A percentile compares a stretch with the other conserved stretches of the same genome.
Evolutionary conservation across 2,329 filamentous ascomycete species (phyloP).

Genomic region (Didymella arachidicola): DNA sequence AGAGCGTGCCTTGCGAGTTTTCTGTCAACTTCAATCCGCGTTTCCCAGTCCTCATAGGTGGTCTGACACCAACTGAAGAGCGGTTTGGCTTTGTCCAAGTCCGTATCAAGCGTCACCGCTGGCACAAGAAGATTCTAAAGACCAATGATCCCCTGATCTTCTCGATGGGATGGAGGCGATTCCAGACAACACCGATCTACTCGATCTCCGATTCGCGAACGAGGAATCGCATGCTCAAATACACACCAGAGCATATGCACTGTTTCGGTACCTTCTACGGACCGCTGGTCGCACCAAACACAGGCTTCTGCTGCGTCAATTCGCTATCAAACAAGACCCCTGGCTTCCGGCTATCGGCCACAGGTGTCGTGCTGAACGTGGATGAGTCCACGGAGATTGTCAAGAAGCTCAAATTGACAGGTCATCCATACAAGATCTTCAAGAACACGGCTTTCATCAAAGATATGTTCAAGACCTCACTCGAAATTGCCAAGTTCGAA

Average conservation of each 20-base stretch:
- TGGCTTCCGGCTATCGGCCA: constrained; percentile 93
- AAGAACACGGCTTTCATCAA: constrained; percentile 99
- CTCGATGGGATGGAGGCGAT: constrained; percentile 93
- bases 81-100: constrained; percentile 95
- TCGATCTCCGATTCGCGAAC: constrained; percentile 93
- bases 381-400: constrained; percentile 97
- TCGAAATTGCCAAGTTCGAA: constrained; percentile 98
- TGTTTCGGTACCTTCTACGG: constrained; percentile 97
- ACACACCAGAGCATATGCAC: constrained; percentile 99
- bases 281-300: constrained; percentile 92
- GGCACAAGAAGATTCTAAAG: constrained; percentile 99
- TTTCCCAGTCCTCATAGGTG: constrained; percentile 86
- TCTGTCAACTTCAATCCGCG: constrained; percentile 80
- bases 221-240: constrained; percentile 97
- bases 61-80: constrained; percentile 92
- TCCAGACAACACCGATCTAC: constrained; percentile 92
- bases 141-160: constrained; percentile 98
- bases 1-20: constrained; percentile 91
- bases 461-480: constrained; percentile 92
- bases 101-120: constrained; percentile 94
- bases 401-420: constrained; percentile 98
- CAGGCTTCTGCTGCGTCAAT: constrained; percentile 93
- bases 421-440: constrained; percentile 95
- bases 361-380: constrained; percentile 90
- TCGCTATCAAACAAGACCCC: constrained; percentile 83